phyloP scores from a whole-genome alignment of 83 land plant genomes.

The Picea engelmannii region DNA sequence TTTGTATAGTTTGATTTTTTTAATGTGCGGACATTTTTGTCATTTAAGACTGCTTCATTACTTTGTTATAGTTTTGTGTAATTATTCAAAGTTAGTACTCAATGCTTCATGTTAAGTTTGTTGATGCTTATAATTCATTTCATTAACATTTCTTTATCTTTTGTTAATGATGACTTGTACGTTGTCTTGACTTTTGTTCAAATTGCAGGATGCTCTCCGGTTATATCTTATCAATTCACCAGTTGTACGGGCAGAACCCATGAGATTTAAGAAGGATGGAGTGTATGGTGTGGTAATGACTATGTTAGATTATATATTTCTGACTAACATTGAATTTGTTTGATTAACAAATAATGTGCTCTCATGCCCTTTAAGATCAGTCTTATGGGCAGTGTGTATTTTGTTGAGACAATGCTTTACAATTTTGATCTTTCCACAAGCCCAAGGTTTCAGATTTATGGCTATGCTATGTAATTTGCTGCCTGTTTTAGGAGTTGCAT shows the following conservation, averaged over 20 bases:
- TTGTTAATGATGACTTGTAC: slow-evolving; percentile 3
- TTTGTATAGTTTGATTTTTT: too few species aligned
- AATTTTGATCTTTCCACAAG: neutral
- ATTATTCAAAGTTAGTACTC: neutral
- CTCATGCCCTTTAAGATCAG: neutral
- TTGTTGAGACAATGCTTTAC: neutral
- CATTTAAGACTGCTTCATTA: too few species aligned
- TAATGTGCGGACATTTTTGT: too few species aligned
- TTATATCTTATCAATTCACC: slow-evolving; percentile 98
- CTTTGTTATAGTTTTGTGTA: neutral
- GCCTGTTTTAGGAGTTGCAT: neutral
- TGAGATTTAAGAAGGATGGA: slow-evolving; percentile 91
- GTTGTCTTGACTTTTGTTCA: neutral
- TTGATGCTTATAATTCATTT: neutral
- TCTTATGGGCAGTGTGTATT: neutral
- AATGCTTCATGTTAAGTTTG: neutral
- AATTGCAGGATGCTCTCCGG: slow-evolving; percentile 87
- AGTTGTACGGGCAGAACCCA: slow-evolving; percentile 92
- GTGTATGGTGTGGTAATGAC: slow-evolving; percentile 86
- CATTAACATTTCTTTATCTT: slow-evolving; percentile 12
- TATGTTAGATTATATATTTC: slow-evolving; percentile 38
- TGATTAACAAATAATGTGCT: neutral
- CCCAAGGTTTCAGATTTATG: too few species aligned
- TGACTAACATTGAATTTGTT: slow-evolving; percentile 59
- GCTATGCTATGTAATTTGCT: neutral